Conservation (phyloP, 768 basidiomycete species). For the Collybiopsis luxurians region DNA sequence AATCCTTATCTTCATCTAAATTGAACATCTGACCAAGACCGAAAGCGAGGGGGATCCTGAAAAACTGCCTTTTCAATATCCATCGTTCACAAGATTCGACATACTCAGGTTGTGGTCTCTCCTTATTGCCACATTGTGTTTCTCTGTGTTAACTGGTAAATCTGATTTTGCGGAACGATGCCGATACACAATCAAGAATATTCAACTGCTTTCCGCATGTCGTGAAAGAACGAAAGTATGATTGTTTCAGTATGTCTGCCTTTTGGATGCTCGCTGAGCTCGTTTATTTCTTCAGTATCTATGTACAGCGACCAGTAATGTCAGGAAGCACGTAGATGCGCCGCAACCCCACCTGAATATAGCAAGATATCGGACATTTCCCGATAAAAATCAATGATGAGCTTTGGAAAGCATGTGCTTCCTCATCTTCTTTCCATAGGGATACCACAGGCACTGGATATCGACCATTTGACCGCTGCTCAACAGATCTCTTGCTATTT, state of each 20-base stretch:
- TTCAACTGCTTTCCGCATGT: background rate
- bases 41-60: too few species aligned
- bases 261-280: too few species aligned
- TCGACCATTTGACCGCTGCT: background rate
- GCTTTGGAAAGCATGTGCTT: conserved; percentile 1
- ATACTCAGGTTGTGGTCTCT: too few species aligned
- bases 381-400: background rate
- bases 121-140: too few species aligned
- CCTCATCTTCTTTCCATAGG: background rate
- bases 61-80: too few species aligned
- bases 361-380: background rate
- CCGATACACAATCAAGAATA: background rate
- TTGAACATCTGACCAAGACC: too few species aligned
- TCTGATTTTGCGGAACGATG: background rate
- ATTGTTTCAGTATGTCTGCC: too few species aligned
- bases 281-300: too few species aligned
- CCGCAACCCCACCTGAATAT: background rate
- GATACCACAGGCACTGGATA: background rate
- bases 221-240: background rate
- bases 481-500: background rate
- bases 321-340: background rate
- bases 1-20: too few species aligned
- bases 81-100: too few species aligned
- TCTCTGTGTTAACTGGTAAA: too few species aligned
- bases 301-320: too few species aligned